These are phyloP conservation scores for Kandelia obovata DNA, from an alignment of 345 rosid species.

Conservation along the genomic window DNA sequence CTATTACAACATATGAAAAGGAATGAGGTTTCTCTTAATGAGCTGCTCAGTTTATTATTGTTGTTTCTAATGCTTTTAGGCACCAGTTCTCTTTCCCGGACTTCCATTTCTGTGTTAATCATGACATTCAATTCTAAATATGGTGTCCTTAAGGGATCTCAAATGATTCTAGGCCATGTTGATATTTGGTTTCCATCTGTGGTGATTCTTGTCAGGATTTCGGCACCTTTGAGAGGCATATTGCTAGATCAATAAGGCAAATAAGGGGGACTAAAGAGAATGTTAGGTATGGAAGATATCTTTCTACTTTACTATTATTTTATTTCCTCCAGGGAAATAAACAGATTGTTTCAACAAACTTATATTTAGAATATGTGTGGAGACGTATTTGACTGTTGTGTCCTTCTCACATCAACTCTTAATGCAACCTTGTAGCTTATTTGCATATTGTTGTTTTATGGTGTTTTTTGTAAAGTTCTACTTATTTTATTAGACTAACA, in stretches of 20 bases:
- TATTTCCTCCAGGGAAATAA: background rate
- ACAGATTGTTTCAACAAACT: background rate
- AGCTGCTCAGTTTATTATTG: no score
- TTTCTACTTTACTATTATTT: background rate
- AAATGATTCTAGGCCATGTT: background rate
- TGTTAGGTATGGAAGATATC: conserved; percentile 52
- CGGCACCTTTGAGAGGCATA: conserved; percentile 51
- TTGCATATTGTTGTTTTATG: background rate
- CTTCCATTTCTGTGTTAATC: background rate
- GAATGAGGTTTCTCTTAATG: no score
- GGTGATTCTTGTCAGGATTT: conserved; percentile 46
- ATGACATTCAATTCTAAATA: background rate
- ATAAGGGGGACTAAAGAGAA: conserved; percentile 63
- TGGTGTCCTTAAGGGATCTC: background rate
- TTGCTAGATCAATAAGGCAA: conserved; percentile 59
- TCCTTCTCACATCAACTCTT: background rate
- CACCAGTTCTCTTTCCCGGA: background rate
- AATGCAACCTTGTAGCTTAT: background rate
- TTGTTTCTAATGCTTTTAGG: background rate
- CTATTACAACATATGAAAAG: no score
- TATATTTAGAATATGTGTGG: background rate
- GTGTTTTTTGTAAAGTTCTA: background rate
- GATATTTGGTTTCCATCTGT: conserved; percentile 1
- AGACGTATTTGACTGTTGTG: background rate
- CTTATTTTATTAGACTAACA: background rate